Conservation (phyloP, 306 rosid genomes). For the Cucurbita pepo region DNA sequence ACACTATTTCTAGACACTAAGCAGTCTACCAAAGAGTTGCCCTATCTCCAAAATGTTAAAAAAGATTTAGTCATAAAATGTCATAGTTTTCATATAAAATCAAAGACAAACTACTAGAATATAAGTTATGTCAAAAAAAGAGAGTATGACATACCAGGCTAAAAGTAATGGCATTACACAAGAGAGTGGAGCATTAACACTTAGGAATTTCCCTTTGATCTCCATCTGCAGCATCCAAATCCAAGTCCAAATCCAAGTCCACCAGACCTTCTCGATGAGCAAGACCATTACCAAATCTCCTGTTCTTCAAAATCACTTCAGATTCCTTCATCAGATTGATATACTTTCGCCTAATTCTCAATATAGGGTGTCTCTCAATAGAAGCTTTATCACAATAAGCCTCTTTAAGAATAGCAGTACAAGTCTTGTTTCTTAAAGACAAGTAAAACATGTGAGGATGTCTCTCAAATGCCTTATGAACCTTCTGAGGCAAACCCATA, state of each 20-base stretch:
- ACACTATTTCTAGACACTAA: too few relatives aligned
- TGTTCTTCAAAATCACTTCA: conserved; percentile 30
- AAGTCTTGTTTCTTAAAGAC: conserved; percentile 59
- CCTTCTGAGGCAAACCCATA: conserved; percentile 74
- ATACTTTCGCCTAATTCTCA: conserved; percentile 54
- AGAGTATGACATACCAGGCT: background rate
- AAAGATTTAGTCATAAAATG: background rate
- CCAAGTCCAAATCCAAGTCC: conserved; percentile 28
- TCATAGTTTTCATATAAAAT: background rate
- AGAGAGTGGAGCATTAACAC: background rate
- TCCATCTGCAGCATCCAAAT: conserved; percentile 28
- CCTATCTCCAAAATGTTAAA: background rate
- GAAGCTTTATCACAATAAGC: conserved; percentile 36
- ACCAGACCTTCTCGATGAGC: conserved; percentile 3
- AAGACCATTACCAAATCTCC: conserved; percentile 32
- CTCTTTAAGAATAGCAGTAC: conserved; percentile 73
- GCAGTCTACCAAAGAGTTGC: too few relatives aligned
- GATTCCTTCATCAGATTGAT: conserved; percentile 56
- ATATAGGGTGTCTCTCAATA: conserved; percentile 52
- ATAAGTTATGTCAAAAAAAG: background rate
- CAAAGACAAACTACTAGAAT: background rate
- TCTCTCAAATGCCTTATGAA: conserved; percentile 75
- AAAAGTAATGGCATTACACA: background rate
- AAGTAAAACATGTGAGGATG: conserved; percentile 70
- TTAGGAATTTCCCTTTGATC: conserved; percentile 16